Percentiles rank a stretch among this genome's conserved stretches.
phyloP scores from a whole-genome alignment of 2,329 filamentous ascomycete genomes.

The Hansfordia pulvinata region DNA sequence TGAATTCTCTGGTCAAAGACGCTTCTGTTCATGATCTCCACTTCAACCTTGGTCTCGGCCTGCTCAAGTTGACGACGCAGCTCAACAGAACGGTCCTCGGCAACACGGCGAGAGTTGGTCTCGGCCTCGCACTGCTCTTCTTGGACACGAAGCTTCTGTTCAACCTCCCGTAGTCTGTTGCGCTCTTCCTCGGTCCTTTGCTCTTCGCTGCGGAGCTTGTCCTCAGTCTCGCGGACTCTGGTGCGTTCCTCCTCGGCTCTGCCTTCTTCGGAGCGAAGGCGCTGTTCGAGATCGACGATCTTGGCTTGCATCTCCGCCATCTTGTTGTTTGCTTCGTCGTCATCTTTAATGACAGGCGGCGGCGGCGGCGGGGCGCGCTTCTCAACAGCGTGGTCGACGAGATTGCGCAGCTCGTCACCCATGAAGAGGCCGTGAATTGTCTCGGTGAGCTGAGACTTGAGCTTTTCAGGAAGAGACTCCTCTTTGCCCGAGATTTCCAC shows the following conservation, averaged over 20 bases:
- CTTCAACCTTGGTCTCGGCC: conserved; percentile 44
- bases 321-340: conserved; percentile 37
- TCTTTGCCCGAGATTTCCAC: conserved; percentile 17
- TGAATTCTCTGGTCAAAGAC: conserved; percentile 46
- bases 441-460: conserved; percentile 45
- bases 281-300: conserved; percentile 43
- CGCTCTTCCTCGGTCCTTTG: conserved; percentile 10
- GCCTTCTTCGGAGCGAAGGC: conserved; percentile 20
- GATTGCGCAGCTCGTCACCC: conserved; percentile 41
- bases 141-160: conserved; percentile 37
- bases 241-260: neutral
- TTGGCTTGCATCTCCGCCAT: conserved; percentile 46
- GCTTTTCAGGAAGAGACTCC: conserved; percentile 37
- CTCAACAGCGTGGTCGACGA: conserved; percentile 50
- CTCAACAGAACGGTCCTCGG: conserved; percentile 39
- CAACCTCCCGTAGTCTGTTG: conserved; percentile 41
- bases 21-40: conserved; percentile 47
- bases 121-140: conserved; percentile 35
- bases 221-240: conserved; percentile 9
- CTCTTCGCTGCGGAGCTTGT: conserved; percentile 14
- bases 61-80: conserved; percentile 39
- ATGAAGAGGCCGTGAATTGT: conserved; percentile 29
- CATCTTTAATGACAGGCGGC: conserved; percentile 27
- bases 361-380: conserved; percentile 38
- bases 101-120: conserved; percentile 29